Evolutionary conservation across 2,329 filamentous ascomycete genomes (phyloP), one percentile per base, ranked within the genome.

Genomic region (Ophiocordyceps robertsii): DNA sequence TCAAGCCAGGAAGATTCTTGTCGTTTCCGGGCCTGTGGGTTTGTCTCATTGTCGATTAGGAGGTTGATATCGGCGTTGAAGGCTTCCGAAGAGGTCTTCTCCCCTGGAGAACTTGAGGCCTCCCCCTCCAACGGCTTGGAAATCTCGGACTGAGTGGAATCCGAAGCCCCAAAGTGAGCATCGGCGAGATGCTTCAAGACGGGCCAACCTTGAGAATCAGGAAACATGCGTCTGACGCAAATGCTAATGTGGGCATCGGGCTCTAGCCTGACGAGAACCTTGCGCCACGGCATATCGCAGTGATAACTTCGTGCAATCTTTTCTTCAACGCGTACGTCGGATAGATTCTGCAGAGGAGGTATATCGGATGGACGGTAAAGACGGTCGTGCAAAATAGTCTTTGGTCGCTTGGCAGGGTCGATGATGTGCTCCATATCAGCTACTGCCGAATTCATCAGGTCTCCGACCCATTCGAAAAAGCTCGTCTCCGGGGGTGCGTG

Each of bases 301-400:
- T 98, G 92, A 63, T 98, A 98, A 12, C 88, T 92, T 38, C 92
- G 78, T 2, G 92, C 92, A 51, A 98, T 98, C 64, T 95, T 96
- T 61, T 98, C 92, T 61, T 98, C 92, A 1, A 96, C 88, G 47
- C 84, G 86, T 78, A 96, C 89, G 48, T 31, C 29, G 4, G 32
- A 14, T 14, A 14, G 7, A n/a, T 33, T n/a, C 13, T 33, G 12
- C 8, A 33, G 32, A 33, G 84, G 82, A 8, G 92, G 92, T 32
- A 96, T 95, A 55, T 98, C 92, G 36, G 83, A 75, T 0, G 92
- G 89, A 53, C 95, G 87, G 57, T 98, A 98, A 14, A 98, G 77
- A 10, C 92, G 82, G 59, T 98, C 92, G 60, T 98, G 92, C 62
- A 96, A 96, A 46, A 98, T 96, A 1, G 92, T 90, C 39, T 87